These are phyloP conservation scores for Trifolium repens DNA, from an alignment of 306 rosid genomes.

Conservation along the genomic window DNA sequence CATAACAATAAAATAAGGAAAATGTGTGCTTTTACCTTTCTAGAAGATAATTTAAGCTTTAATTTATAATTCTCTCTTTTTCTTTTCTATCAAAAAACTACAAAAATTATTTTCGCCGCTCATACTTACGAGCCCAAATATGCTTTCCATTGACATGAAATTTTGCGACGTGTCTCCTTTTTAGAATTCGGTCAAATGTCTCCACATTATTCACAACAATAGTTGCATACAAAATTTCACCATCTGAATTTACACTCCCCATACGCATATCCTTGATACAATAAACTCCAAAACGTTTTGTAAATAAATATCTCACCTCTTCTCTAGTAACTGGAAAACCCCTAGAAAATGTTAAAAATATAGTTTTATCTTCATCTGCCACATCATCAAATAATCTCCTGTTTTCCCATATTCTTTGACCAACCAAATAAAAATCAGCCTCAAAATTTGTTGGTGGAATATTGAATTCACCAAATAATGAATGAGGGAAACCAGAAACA, in stretches of 20 bases:
- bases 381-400: slow-evolving; percentile 20
- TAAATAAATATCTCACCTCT: slow-evolving; percentile 50
- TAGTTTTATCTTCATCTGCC: slow-evolving; percentile 53
- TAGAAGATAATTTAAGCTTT: neutral
- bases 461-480: slow-evolving; percentile 51
- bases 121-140: slow-evolving; percentile 73
- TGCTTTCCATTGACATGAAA: slow-evolving; percentile 57
- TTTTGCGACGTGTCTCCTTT: slow-evolving; percentile 49
- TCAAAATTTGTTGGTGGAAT: slow-evolving; percentile 17
- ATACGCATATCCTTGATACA: slow-evolving; percentile 51
- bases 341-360: slow-evolving; percentile 73
- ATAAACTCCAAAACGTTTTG: slow-evolving; percentile 29
- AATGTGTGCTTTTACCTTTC: neutral
- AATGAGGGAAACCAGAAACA: slow-evolving; percentile 63
- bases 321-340: slow-evolving; percentile 56
- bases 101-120: slow-evolving; percentile 47
- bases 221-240: slow-evolving; percentile 61
- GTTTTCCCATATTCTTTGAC: slow-evolving; percentile 43
- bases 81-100: neutral
- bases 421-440: slow-evolving; percentile 30
- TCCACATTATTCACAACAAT: slow-evolving; percentile 50
- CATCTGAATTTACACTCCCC: slow-evolving; percentile 40
- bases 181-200: slow-evolving; percentile 49
- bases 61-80: neutral
- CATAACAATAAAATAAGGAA: neutral